Conservation (phyloP, 2,329 filamentous ascomycete genomes). For the Lecanicillium sp. region DNA sequence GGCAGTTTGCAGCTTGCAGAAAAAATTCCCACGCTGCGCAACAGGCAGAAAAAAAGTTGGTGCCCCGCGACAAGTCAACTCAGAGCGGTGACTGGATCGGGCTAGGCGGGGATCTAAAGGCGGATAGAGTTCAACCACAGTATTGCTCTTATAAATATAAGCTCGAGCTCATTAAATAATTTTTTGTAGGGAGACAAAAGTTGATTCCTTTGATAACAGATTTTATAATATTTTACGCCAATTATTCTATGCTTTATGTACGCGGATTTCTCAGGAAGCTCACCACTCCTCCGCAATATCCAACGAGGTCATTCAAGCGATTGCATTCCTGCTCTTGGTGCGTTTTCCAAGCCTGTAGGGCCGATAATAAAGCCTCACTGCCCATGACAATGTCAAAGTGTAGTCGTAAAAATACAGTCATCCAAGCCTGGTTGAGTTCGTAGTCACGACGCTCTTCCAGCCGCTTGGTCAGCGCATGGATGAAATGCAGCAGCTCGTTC, state of each 20-base stretch:
- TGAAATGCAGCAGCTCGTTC: constrained; percentile 71
- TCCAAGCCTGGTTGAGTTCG: constrained; percentile 93
- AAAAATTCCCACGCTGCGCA: constrained; percentile 3
- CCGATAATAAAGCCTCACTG: constrained; percentile 44
- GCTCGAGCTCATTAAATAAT: background rate
- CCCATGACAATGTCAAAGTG: constrained; percentile 55
- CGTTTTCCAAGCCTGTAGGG: constrained; percentile 60
- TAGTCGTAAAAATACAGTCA: constrained; percentile 82
- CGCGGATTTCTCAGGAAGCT: constrained; percentile 64
- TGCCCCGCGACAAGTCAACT: constrained; percentile 4
- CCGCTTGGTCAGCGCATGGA: constrained; percentile 67
- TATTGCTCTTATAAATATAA: background rate
- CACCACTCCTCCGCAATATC: constrained; percentile 81
- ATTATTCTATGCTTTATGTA: constrained; percentile 25
- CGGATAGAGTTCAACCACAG: background rate
- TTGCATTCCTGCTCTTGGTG: constrained; percentile 64
- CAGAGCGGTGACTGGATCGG: background rate
- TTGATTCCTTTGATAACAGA: too few relatives aligned
- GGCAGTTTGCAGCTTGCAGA: background rate
- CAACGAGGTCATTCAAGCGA: constrained; percentile 67
- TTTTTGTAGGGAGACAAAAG: background rate
- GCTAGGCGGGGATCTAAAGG: background rate
- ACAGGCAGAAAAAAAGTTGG: constrained; percentile 1
- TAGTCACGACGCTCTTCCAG: constrained; percentile 70
- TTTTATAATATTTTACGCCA: constrained; percentile 1